Evolutionary conservation across 2,329 filamentous ascomycete species (phyloP).

Genomic region (Sporothrix inflata): DNA sequence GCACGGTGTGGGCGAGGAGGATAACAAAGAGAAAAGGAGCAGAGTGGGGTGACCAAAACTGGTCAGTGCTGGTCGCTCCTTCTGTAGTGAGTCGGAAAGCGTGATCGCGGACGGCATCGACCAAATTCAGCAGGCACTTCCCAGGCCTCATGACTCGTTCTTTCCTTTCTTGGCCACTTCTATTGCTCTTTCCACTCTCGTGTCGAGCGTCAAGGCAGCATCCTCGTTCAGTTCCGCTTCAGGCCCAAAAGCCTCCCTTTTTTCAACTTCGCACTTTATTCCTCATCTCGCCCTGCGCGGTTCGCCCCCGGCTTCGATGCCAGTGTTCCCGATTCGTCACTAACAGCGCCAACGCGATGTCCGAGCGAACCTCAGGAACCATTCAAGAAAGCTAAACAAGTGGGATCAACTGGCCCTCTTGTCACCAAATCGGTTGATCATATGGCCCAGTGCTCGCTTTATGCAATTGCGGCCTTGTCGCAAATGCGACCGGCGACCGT

Average conservation of each 20-base stretch:
- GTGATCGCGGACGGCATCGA: not conserved
- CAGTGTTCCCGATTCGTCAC: conserved; percentile 17
- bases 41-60: not conserved
- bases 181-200: conserved; percentile 1
- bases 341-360: not conserved
- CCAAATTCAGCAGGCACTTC: conserved; percentile 4
- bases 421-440: not conserved
- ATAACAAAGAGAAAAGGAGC: not conserved
- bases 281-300: not conserved
- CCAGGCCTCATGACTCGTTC: not conserved
- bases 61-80: not conserved
- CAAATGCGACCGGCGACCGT: conserved; percentile 6
- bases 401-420: not conserved
- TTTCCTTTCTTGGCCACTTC: not conserved
- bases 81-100: not conserved
- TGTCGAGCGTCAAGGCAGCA: not conserved
- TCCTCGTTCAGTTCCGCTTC: not conserved
- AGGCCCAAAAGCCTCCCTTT: not conserved
- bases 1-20: not conserved
- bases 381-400: not conserved
- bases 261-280: not conserved
- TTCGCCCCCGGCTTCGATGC: not conserved
- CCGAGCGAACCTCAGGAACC: not conserved
- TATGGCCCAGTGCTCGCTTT: not conserved
- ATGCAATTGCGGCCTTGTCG: conserved; percentile 1